Base-by-base conservation (phyloP, 192 early-diverging fungal genomes). In the Spizellomyces sp. region DNA sequence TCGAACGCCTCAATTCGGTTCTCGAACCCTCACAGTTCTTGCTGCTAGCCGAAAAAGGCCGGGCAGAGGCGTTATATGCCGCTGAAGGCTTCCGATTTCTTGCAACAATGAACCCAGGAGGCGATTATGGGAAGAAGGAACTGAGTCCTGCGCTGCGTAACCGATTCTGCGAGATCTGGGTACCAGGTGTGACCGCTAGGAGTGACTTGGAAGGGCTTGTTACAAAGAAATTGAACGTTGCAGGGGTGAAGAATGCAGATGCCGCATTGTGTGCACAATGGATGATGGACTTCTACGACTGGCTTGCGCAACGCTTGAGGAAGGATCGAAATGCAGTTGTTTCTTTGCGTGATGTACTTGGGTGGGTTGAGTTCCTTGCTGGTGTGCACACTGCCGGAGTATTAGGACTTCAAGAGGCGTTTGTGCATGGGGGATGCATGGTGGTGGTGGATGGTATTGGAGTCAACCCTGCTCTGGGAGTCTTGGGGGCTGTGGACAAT, bases 31-130 rank as follows among this genome's bases (percentile, higher is more conserved):
- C 87, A 45, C 84, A 93, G 58, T 80, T 88, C 8, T 79, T 99
- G 8, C 90, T 96, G 10, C 80, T 99, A 17, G 94, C 95, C 17
- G 97, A 99, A 77, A 94, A 96, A 64, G 91, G 91, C 17, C 88
- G 91, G 19, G 67, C 77, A 4, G 89, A 92, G 67, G 87, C 90
- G 44, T 79, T 96, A 59, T 77, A 78, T 9, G 95, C 86, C 0
- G 75, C 68, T 7, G 76, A 81, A 5, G 87, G 86, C 9, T 99
- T 99, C 80, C 88, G 90, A 61, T 97, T 99, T 78, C 79, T 97
- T 14, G 96, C 97, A 2, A 99, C 97, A 4, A 99, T 99, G 97
- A 99, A 99, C 79, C 97, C 97, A 5, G 97, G 97, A 46, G 97
- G 97, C 55, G 97, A 99, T 77, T 98, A 96, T 76, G 97, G 97